These are phyloP conservation scores for Aphanomyces invadans DNA, from an alignment of 352 stramenopile species.

Conservation along the genomic window DNA sequence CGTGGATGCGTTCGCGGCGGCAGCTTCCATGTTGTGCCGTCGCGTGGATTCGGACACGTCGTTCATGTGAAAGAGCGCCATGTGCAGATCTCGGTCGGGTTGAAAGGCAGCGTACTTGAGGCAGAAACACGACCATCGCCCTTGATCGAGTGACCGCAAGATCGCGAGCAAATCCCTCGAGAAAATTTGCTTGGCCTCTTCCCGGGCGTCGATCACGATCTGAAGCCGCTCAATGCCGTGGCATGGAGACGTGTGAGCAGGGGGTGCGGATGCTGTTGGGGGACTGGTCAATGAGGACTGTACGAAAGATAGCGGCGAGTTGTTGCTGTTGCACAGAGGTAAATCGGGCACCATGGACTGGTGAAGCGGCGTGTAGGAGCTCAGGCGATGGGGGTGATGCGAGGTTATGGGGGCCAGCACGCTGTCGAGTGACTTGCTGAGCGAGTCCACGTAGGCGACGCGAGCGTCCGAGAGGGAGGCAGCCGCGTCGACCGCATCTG, in stretches of 20 bases:
- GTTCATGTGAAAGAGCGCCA: constrained; percentile 50
- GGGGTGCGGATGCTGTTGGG: not conserved
- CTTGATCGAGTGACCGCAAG: constrained; percentile 39
- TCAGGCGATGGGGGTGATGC: not conserved
- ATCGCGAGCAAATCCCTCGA: constrained; percentile 34
- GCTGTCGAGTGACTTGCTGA: constrained; percentile 13
- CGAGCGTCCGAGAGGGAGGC: not conserved
- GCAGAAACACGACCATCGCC: constrained; percentile 45
- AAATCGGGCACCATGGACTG: not conserved
- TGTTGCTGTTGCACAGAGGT: not conserved
- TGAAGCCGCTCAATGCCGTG: constrained; percentile 55
- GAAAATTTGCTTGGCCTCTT: constrained; percentile 37
- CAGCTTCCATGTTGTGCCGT: constrained; percentile 25
- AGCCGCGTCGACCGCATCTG: not conserved
- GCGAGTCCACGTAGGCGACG: constrained; percentile 1
- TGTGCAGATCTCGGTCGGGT: constrained; percentile 31
- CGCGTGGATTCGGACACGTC: constrained; percentile 37
- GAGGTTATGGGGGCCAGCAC: not conserved
- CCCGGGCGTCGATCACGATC: constrained; percentile 37
- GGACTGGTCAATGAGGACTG: not conserved
- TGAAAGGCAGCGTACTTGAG: constrained; percentile 44
- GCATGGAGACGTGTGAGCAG: constrained; percentile 29
- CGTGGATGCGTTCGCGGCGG: constrained; percentile 29
- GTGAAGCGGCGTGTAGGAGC: not conserved
- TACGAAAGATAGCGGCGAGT: not conserved